phyloP scores from a whole-genome alignment of 106 monocot species.

The Dendrobium officinale region DNA sequence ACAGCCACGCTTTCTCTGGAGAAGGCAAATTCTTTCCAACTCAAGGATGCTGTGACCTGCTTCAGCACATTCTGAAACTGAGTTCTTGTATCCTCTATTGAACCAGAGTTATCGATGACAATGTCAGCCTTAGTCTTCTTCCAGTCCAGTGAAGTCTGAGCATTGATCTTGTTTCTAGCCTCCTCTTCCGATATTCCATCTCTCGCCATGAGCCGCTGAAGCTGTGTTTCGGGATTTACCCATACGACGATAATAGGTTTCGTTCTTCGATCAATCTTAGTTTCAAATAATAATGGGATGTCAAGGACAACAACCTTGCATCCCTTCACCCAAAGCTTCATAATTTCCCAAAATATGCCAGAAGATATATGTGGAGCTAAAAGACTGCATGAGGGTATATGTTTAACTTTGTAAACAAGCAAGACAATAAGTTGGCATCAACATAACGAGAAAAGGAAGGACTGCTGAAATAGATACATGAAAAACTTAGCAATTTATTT shows the following conservation, averaged over 20 bases:
- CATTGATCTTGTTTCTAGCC: slow-evolving; percentile 58
- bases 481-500: not conserved
- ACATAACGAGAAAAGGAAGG: not conserved
- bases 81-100: slow-evolving; percentile 58
- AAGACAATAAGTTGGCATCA: not conserved
- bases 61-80: slow-evolving; percentile 54
- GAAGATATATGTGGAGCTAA: slow-evolving; percentile 82
- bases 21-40: slow-evolving; percentile 51
- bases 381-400: slow-evolving; percentile 30
- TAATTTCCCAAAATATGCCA: slow-evolving; percentile 68
- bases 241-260: slow-evolving; percentile 78
- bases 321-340: slow-evolving; percentile 83
- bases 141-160: slow-evolving; percentile 62
- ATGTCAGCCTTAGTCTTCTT: slow-evolving; percentile 75
- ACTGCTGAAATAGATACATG: not conserved
- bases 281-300: slow-evolving; percentile 85
- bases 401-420: not conserved
- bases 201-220: slow-evolving; percentile 59
- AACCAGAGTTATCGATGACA: slow-evolving; percentile 83
- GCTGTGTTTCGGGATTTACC: slow-evolving; percentile 77
- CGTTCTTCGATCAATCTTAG: slow-evolving; percentile 67
- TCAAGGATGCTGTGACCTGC: slow-evolving; percentile 40
- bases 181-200: slow-evolving; percentile 74
- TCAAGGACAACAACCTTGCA: slow-evolving; percentile 71
- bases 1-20: slow-evolving; percentile 64